Base-by-base conservation (phyloP, 805 yeast genomes). In the Dipodascopsis uninucleata region DNA sequence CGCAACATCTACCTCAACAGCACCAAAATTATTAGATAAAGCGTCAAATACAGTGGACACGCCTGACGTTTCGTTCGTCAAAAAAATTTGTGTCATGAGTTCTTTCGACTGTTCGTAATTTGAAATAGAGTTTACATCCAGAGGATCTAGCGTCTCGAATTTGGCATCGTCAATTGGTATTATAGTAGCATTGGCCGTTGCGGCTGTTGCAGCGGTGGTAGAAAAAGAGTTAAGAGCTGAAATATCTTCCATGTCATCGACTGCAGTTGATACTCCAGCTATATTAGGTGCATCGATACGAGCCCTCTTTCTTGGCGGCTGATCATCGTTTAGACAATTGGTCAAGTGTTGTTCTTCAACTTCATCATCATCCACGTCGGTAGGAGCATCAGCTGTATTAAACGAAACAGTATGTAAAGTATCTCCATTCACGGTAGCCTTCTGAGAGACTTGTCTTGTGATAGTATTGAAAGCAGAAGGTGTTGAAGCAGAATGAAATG, bases 1-100 rank as follows among this genome's bases (percentile, higher is more conserved):
- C 1, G 96, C 81, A 26, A 87, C 85, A 59, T 87, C 93, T 39
- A 89, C 71, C 47, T 78, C 75, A 28, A 85, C 70, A n/a, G 22
- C 26, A 6, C 49, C 22, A 18, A 23, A 34, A 22, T 41, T 46
- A 16, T 28, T 47, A 3, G 40, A n/a, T 9, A 36, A 43, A 14
- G 43, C 17, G 31, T 64, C 64, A 18, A 61, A 61, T 17, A 60
- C 58, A 12, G 61, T 57, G 17, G 62, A 58, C 10, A 65, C 54
- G 12, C 61, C 57, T 5, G 56, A 56, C 2, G 55, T 47, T n/a
- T 70, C 73, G 36, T 65, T 65, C 2, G 75, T 71, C 38, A 77
- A 53, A 53, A 78, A 78, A 10, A 77, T 66, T 36, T 75, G 75
- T 3, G 80, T 75, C 47, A 78, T 66, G 33, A 73, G 59, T 35